These are phyloP conservation scores for Poteriospumella lacustris DNA, from an alignment of 108 stramenopile species.

Conservation along the genomic window DNA sequence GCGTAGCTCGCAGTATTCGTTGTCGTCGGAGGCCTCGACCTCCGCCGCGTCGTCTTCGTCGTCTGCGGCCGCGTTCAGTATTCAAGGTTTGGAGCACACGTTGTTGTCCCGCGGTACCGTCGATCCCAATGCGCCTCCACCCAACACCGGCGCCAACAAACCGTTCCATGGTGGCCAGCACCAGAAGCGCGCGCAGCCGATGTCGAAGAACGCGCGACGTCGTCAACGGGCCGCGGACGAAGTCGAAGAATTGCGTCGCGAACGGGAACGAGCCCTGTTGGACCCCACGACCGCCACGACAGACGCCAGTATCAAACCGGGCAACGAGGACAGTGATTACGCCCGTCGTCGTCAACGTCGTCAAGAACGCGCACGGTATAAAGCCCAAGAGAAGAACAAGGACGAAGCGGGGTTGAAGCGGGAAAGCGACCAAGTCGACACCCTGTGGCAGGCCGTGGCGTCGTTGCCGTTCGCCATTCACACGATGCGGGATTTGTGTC, in stretches of 20 bases:
- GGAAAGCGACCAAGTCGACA: not conserved
- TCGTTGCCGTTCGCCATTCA: not conserved
- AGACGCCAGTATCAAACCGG: too few species aligned
- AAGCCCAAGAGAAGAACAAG: not conserved
- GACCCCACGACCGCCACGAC: too few species aligned
- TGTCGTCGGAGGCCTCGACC: not conserved
- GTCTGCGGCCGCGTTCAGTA: not conserved
- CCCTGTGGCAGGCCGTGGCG: not conserved
- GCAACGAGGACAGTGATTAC: too few species aligned
- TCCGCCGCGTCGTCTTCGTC: not conserved
- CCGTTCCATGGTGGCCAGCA: not conserved
- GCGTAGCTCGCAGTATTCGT: not conserved
- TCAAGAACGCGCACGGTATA: not conserved
- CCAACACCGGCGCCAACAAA: not conserved
- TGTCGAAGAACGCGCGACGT: not conserved
- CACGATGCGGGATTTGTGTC: not conserved
- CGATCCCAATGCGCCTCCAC: not conserved
- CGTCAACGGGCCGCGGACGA: not conserved
- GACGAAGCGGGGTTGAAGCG: not conserved
- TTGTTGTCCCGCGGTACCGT: not conserved
- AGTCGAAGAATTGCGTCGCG: not conserved
- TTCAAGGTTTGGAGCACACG: conserved; percentile 18
- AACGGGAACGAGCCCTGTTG: not conserved
- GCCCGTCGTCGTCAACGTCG: too few species aligned
- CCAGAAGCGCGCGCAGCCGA: not conserved